Evolutionary conservation across 1,139 yeast species (phyloP), one percentile per base, ranked within the genome.

Genomic region (Diutina ranongensis): DNA sequence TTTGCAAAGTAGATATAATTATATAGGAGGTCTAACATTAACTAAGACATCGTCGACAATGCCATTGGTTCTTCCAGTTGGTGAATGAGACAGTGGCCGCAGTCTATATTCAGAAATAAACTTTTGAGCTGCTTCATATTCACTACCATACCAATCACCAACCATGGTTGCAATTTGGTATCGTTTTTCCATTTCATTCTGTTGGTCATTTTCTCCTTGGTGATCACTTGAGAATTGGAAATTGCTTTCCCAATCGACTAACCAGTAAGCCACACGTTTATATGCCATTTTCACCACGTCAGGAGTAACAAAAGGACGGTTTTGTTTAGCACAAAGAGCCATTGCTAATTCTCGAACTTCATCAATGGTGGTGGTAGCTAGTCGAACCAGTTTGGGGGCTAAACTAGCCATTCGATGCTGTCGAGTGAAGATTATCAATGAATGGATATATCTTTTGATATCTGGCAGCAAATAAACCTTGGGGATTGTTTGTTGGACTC

Each of bases 111-210:
- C 51, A 19, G 54, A 50, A 28, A 71, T 51, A 50, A 64, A 70
- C 45, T 56, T 52, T 50, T 61, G 57, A 8, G 62, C 72, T 46
- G 59, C 60, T n/a, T 54, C 51, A 63, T 68, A 68, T 44, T 69
- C 74, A 47, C 72, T 61, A 3, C 73, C 75, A 49, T 63, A 69
- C 75, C 75, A 71, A 50, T 68, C 74, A 2, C 73, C 75, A 1
- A 69, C 42, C 42, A 38, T 38, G 21, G 20, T 25, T 8, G 32
- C 42, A 10, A 38, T 10, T 8, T 25, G 28, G 13, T 38, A 38
- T 3, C 42, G 31, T 15, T 25, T 38, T 10, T 38, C 42, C 31
- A 25, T 12, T 20, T 38, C 34, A 15, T 12, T 31, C 9, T 25
- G 28, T 7, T 5, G 28, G 10, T 25, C 28, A 25, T n/a, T n/a